Percentiles rank a stretch among this genome's conserved stretches.
Evolutionary conservation across 23 red algal genomes (phyloP).

Genomic region (Pyropia yezoensis): DNA sequence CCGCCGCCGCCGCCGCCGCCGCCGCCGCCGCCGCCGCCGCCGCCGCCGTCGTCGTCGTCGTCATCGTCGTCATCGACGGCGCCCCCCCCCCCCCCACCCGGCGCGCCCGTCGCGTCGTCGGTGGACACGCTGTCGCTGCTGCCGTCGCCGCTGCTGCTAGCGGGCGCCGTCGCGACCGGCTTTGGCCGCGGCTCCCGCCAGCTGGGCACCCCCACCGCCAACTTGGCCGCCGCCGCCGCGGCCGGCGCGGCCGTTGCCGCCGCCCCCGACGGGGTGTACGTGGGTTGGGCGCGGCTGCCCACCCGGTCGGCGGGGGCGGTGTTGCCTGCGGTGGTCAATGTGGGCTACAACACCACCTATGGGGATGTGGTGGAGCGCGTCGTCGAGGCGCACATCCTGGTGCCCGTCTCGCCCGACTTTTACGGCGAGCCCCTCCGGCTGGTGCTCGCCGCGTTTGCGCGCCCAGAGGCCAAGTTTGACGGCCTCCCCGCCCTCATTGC

Average conservation of each 20-base stretch:
- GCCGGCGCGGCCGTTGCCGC: constrained; percentile 3
- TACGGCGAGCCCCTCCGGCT: constrained; percentile 79
- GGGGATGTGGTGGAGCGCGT: constrained; percentile 55
- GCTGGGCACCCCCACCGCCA: constrained; percentile 76
- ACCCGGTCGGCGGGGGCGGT: constrained; percentile 11
- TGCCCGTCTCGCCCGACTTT: constrained; percentile 52
- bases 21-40: too few relatives aligned
- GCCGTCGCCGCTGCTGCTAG: constrained; percentile 27
- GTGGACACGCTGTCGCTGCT: constrained; percentile 40
- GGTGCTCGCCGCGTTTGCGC: constrained; percentile 53
- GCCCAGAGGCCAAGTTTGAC: constrained; percentile 77
- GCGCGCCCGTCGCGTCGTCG: constrained; percentile 8
- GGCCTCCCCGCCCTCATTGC: constrained; percentile 38
- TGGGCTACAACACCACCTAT: constrained; percentile 61
- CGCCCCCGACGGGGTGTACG: constrained; percentile 64
- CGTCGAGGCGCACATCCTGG: constrained; percentile 76
- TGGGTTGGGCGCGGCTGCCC: constrained; percentile 60
- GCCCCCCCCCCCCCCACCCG: too few relatives aligned
- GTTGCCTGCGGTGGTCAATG: constrained; percentile 54
- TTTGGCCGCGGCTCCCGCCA: constrained; percentile 66
- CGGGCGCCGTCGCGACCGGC: constrained; percentile 40
- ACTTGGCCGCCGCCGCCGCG: constrained; percentile 39
- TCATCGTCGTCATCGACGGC: too few relatives aligned
- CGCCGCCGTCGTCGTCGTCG: too few relatives aligned
- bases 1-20: too few relatives aligned